Evolutionary conservation across 2,329 filamentous ascomycete genomes (phyloP).

Genomic region (Didymella segeticola): DNA sequence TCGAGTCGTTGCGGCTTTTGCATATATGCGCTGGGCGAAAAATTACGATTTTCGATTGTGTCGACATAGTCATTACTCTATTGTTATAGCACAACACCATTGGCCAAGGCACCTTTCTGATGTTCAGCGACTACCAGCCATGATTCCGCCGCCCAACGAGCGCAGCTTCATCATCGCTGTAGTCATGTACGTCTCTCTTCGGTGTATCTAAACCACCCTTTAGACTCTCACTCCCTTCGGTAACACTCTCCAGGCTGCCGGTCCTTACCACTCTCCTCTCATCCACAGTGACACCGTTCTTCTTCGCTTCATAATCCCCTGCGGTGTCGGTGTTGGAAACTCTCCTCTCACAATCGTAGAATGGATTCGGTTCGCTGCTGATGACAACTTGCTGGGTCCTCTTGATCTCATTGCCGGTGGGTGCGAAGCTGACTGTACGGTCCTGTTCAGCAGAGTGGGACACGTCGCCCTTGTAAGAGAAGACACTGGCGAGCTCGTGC

Average conservation of each 20-base stretch:
- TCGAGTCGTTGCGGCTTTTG: too few relatives aligned
- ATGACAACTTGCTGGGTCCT: slow-evolving; percentile 38
- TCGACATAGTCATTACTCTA: not conserved
- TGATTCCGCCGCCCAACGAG: slow-evolving; percentile 22
- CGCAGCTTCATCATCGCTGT: slow-evolving; percentile 36
- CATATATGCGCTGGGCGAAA: too few relatives aligned
- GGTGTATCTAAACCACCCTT: slow-evolving; percentile 23
- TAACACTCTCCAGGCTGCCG: slow-evolving; percentile 33
- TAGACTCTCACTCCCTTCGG: slow-evolving; percentile 32
- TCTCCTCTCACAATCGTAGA: slow-evolving; percentile 14
- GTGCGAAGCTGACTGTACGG: slow-evolving; percentile 28
- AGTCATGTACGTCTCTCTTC: slow-evolving; percentile 24
- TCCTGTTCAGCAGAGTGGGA: slow-evolving; percentile 12
- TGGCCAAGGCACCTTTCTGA: not conserved
- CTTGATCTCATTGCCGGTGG: slow-evolving; percentile 40
- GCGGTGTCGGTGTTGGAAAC: slow-evolving; percentile 21
- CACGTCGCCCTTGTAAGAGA: slow-evolving; percentile 25
- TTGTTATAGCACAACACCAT: not conserved
- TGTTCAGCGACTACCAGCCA: slow-evolving; percentile 2
- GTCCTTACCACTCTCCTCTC: slow-evolving; percentile 17
- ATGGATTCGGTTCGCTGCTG: slow-evolving; percentile 33
- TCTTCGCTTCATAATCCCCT: slow-evolving; percentile 10
- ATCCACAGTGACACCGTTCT: slow-evolving; percentile 18
- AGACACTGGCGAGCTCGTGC: slow-evolving; percentile 37
- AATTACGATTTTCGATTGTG: too few relatives aligned